Evolutionary conservation across 2,329 filamentous ascomycete genomes (phyloP).

Genomic region (Diplocarpon mali): DNA sequence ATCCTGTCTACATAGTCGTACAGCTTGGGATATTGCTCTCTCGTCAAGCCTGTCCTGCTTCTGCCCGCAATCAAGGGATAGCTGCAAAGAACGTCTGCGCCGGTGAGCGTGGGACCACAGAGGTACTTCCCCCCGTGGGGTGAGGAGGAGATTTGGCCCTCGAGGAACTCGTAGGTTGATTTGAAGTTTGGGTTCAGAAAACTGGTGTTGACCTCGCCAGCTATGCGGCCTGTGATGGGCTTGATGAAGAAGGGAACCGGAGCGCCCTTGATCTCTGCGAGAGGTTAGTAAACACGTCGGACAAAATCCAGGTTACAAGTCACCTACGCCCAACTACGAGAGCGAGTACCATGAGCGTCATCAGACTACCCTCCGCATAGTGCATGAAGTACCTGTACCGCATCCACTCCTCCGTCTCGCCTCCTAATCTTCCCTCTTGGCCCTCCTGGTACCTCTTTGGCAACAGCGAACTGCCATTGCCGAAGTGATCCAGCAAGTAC

Average conservation of each 20-base stretch:
- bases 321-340: constrained; percentile 45
- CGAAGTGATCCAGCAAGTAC: constrained; percentile 63
- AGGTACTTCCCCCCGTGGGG: constrained; percentile 38
- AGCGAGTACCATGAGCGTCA: constrained; percentile 55
- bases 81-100: constrained; percentile 41
- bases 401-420: constrained; percentile 50
- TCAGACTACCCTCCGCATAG: constrained; percentile 75
- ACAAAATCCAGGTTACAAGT: background rate
- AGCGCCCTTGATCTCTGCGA: constrained; percentile 42
- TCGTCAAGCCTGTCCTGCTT: constrained; percentile 27
- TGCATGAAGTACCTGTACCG: constrained; percentile 63
- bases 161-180: constrained; percentile 39
- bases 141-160: constrained; percentile 35
- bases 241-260: constrained; percentile 59
- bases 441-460: constrained; percentile 45
- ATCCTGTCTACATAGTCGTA: constrained; percentile 35
- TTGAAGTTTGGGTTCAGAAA: constrained; percentile 38
- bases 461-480: constrained; percentile 35
- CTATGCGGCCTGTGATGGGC: constrained; percentile 47
- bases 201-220: constrained; percentile 31
- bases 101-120: constrained; percentile 37
- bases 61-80: constrained; percentile 38
- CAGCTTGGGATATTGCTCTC: constrained; percentile 35
- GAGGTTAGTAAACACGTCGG: constrained; percentile 6
- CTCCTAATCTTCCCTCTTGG: constrained; percentile 44